phyloP scores from a whole-genome alignment of 305 asterid genomes.

The Fraxinus baroniana region DNA sequence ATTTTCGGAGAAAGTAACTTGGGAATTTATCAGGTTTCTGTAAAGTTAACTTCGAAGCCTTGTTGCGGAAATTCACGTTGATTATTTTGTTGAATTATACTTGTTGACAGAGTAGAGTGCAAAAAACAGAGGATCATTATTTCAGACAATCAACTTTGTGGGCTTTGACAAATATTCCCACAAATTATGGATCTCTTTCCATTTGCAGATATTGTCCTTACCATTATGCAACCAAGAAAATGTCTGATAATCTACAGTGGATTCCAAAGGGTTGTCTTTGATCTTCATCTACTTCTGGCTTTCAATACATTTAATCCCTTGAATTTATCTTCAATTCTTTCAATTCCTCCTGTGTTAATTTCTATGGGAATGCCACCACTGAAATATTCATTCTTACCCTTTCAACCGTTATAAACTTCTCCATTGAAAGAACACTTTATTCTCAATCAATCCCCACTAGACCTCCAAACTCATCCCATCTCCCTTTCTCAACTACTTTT shows the following conservation, averaged over 20 bases:
- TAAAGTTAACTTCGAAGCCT: neutral
- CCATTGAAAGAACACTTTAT: slow-evolving; percentile 40
- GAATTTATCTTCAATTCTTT: slow-evolving; percentile 37
- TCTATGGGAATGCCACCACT: slow-evolving; percentile 37
- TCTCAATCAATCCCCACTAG: slow-evolving; percentile 26
- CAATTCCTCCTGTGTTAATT: slow-evolving; percentile 24
- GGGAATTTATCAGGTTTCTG: neutral
- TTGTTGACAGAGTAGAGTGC: neutral
- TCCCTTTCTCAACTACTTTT: slow-evolving; percentile 41
- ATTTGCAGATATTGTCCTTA: neutral
- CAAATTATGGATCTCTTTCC: neutral
- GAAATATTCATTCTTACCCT: slow-evolving; percentile 32
- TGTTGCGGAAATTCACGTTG: neutral
- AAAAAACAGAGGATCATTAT: neutral
- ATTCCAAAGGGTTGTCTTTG: neutral
- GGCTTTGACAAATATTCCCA: neutral
- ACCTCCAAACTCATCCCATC: slow-evolving; percentile 23
- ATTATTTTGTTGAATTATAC: neutral
- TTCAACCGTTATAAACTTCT: slow-evolving; percentile 31
- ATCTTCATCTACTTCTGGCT: neutral
- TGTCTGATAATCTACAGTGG: neutral
- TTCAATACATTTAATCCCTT: slow-evolving; percentile 10
- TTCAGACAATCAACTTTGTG: neutral
- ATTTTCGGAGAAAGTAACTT: neutral
- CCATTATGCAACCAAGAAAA: neutral